phyloP scores from a whole-genome alignment of 2,329 filamentous ascomycete species.

The Fusarium cyanostomum region DNA sequence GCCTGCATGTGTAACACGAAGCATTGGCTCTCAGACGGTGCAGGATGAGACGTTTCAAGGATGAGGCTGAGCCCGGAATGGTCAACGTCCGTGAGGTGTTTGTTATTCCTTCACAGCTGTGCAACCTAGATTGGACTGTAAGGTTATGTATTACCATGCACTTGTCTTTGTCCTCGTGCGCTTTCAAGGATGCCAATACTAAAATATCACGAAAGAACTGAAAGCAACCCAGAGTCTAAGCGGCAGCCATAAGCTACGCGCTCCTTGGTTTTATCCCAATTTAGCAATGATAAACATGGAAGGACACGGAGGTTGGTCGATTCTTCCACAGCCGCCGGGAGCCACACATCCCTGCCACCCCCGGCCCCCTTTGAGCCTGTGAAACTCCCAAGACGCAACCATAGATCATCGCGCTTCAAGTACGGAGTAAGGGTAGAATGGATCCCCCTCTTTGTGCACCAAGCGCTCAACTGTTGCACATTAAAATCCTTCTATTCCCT shows the following conservation, averaged over 20 bases:
- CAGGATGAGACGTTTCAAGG: constrained; percentile 20
- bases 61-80: constrained; percentile 21
- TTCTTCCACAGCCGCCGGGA: constrained; percentile 17
- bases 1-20: constrained; percentile 3
- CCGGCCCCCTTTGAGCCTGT: constrained; percentile 13
- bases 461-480: constrained; percentile 11
- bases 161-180: neutral
- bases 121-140: too few species aligned
- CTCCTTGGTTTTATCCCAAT: neutral
- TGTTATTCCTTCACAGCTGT: constrained; percentile 7
- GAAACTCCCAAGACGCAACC: constrained; percentile 36
- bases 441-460: constrained; percentile 22
- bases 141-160: too few species aligned
- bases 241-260: too few species aligned
- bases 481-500: neutral
- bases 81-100: neutral
- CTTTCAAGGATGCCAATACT: neutral
- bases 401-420: constrained; percentile 31
- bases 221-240: neutral
- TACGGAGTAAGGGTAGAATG: constrained; percentile 4
- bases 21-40: constrained; percentile 18
- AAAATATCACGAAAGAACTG: constrained; percentile 6
- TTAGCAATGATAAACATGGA: constrained; percentile 1
- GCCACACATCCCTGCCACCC: constrained; percentile 26
- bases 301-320: constrained; percentile 16